Base-by-base conservation (phyloP, 805 yeast species). In the Pichia deserticola region DNA sequence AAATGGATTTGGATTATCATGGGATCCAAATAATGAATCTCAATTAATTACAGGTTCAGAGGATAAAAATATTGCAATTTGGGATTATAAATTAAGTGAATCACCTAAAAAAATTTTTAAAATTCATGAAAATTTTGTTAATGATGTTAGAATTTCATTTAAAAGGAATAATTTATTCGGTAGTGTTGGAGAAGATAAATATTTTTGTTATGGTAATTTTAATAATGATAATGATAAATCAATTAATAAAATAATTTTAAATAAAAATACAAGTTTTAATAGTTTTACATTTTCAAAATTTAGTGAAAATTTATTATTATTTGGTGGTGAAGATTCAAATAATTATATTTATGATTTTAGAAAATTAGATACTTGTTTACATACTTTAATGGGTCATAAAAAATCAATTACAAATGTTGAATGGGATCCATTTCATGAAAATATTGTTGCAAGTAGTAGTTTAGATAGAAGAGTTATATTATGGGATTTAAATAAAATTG, bases 401-500 rank as follows among this genome's bases (percentile, higher is more conserved):
- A 87, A 78, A 34, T 67, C 85, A 1, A 79, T 89, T 36, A 85
- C 90, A 1, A 70, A 80, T 40, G 63, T 89, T 50, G 89, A 86
- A 59, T 89, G 90, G 76, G 83, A 86, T 43, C 89, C 90, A 1
- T 81, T 77, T 56, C 70, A 74, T 46, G 96, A 88, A 57, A 92
- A 92, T 13, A 74, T 89, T 5, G 61, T 89, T 8, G 89, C 89
- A 2, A 81, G 89, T 0, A 86, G 89, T 4, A 80, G 89, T 1
- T 78, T 78, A 53, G 96, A 89, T 62, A 74, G 93, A 54, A 72
- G 95, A 51, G 78, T 86, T 13, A 81, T 87, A 36, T 57, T 89
- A 5, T 88, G 96, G 96, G 95, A 89, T 62, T 69, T 88, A 50
- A 70, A 73, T 43, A 81, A 78, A 57, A 83, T 89, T 36, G 97